Evolutionary conservation across 345 rosid genomes (phyloP), one percentile per base, ranked within the genome.

Genomic region (Barbarea vulgaris): DNA sequence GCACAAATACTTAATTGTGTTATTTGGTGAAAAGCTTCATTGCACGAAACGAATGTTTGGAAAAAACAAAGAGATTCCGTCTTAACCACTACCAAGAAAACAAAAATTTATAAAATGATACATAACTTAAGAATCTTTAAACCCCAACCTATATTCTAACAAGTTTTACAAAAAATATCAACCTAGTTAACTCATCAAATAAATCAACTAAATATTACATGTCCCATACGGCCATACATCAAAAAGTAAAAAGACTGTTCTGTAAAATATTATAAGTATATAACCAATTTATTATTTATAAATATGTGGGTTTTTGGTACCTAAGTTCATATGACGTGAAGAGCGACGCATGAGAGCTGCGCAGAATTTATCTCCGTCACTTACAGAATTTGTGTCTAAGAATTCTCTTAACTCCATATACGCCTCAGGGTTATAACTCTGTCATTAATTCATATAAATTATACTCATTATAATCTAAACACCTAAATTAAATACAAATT

Each of bases 351-450:
- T 91, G 83, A 91, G 77, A 31, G 74, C 72, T 0, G 96, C 85
- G 3, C 87, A 85, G 48, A 91, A 93, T 75, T 89, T 76, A 80
- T 93, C 98, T 2, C 98, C 97, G 46, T 93, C 98, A 30, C 86
- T 82, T 71, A 91, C 63, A 0, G 96, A 84, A 72, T 91, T 84
- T 22, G 74, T 83, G 3, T 74, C 64, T 76, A 91, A 31, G 56
- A 88, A 91, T 13, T 87, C 94, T 77, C 70, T 84, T 27, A 93
- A 24, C 54, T 93, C 97, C 54, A 83, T 19, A 37, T 89, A 86
- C n/a, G 92, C 98, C 76, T 89, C 96, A 2, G 79, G 80, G 78
- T 86, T 93, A 64, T 91, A 93, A 82, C 93, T 91, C 98, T 93
- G 55, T 22, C 54, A 39, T 75, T 75, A 48, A 61, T 51, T 30